Evolutionary conservation across 139 green algal genomes (phyloP).

Genomic region (Coelastrella sp.): DNA sequence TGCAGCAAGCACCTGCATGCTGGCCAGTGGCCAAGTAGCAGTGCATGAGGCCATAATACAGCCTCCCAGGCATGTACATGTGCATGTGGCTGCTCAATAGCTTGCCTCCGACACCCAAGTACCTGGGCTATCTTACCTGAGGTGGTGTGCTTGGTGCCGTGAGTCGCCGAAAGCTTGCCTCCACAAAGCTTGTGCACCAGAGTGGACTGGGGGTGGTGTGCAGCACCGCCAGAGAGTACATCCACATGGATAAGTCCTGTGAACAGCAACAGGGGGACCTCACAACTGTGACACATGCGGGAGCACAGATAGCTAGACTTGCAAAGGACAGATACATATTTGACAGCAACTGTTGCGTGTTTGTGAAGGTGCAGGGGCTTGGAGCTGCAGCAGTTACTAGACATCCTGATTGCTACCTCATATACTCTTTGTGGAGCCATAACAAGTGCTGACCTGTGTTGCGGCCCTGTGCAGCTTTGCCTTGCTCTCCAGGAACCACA

Average conservation of each 20-base stretch:
- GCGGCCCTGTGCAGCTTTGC: background rate
- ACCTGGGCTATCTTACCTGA: background rate
- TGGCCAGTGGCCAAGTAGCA: too few relatives aligned
- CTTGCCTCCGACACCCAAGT: background rate
- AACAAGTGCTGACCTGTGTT: slow-evolving; percentile 20
- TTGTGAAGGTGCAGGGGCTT: too few relatives aligned
- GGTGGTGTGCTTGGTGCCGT: slow-evolving; percentile 4
- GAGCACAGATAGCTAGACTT: too few relatives aligned
- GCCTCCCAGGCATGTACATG: too few relatives aligned
- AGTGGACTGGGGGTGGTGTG: slow-evolving; percentile 26
- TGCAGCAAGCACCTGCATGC: too few relatives aligned
- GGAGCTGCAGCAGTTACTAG: too few relatives aligned
- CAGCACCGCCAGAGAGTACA: slow-evolving; percentile 48
- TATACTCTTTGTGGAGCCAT: background rate
- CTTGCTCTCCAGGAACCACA: slow-evolving; percentile 42
- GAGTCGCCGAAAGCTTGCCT: slow-evolving; percentile 24
- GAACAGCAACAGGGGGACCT: background rate
- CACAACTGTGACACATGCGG: too few relatives aligned
- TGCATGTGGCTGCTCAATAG: too few relatives aligned
- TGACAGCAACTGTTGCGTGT: too few relatives aligned
- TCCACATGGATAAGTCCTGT: slow-evolving; percentile 49
- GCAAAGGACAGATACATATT: too few relatives aligned
- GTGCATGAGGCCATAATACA: too few relatives aligned
- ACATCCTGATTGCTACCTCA: too few relatives aligned
- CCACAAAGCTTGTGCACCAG: slow-evolving; percentile 41